These are phyloP conservation scores for Ascochyta pisi DNA, from an alignment of 2,329 filamentous ascomycete species.

Conservation along the genomic window DNA sequence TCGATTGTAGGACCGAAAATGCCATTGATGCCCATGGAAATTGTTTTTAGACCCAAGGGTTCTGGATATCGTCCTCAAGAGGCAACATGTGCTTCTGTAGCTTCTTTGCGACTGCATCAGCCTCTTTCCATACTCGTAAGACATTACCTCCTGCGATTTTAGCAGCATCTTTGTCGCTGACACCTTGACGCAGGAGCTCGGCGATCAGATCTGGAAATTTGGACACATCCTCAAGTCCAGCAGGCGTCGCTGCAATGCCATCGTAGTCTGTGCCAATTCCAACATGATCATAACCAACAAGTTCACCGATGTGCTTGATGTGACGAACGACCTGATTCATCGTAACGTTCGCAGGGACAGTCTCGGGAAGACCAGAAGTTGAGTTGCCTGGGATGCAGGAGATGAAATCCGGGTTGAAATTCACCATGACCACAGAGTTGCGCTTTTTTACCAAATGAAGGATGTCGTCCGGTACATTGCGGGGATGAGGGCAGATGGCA, in stretches of 20 bases:
- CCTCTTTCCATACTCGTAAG: constrained; percentile 81
- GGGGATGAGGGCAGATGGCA: constrained; percentile 81
- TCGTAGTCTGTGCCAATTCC: constrained; percentile 92
- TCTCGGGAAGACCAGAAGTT: constrained; percentile 70
- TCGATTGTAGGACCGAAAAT: not conserved
- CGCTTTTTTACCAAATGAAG: constrained; percentile 76
- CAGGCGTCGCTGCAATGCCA: constrained; percentile 70
- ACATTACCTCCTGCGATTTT: constrained; percentile 83
- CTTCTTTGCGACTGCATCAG: constrained; percentile 72
- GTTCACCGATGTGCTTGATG: constrained; percentile 79
- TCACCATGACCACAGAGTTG: constrained; percentile 86
- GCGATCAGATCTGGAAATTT: constrained; percentile 81
- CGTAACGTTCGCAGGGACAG: constrained; percentile 72
- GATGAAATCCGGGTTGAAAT: constrained; percentile 84
- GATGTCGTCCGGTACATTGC: constrained; percentile 88
- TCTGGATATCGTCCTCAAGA: constrained; percentile 52
- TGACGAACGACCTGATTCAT: constrained; percentile 80
- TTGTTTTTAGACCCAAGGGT: constrained; percentile 25
- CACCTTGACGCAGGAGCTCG: constrained; percentile 74
- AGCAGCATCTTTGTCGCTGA: constrained; percentile 74
- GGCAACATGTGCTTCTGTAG: constrained; percentile 62
- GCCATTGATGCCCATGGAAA: not conserved
- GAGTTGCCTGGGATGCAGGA: constrained; percentile 70
- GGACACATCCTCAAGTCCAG: constrained; percentile 82
- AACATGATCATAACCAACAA: constrained; percentile 87